Evolutionary conservation across 192 early-diverging fungal species (phyloP).

Genomic region (Umbelopsis vinacea): DNA sequence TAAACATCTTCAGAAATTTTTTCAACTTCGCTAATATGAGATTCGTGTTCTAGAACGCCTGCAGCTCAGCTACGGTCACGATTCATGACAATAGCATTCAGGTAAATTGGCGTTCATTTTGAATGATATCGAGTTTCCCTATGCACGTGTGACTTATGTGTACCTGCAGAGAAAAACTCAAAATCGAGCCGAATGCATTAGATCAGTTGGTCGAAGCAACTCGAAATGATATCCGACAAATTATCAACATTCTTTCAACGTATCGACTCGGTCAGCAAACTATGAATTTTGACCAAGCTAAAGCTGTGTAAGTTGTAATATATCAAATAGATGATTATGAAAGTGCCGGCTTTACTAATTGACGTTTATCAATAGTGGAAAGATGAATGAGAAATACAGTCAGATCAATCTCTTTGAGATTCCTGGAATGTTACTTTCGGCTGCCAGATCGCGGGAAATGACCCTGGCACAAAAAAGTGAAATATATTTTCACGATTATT

Average conservation of each 20-base stretch:
- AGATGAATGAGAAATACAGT: constrained; percentile 34
- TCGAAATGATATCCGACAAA: constrained; percentile 93
- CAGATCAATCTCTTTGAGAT: constrained; percentile 77
- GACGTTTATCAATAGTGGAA: constrained; percentile 29
- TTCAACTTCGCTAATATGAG: constrained; percentile 18
- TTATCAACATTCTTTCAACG: constrained; percentile 93
- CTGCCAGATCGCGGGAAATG: constrained; percentile 41
- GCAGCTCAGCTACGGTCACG: constrained; percentile 76
- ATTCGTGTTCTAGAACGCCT: constrained; percentile 52
- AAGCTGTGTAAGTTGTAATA: constrained; percentile 58
- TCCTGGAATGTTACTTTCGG: constrained; percentile 63
- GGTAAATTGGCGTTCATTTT: constrained; percentile 33
- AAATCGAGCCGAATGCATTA: constrained; percentile 77
- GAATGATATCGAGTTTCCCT: no score
- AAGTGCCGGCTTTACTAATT: constrained; percentile 10
- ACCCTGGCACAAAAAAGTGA: constrained; percentile 80
- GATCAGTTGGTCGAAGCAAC: constrained; percentile 81
- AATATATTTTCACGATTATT: constrained; percentile 90
- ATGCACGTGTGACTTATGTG: background rate
- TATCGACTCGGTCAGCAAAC: constrained; percentile 70
- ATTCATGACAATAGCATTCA: constrained; percentile 74
- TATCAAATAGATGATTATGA: constrained; percentile 1
- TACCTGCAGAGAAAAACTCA: constrained; percentile 70
- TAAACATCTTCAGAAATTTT: background rate
- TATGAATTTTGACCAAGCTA: constrained; percentile 84